Evolutionary conservation across 495 filamentous ascomycete genomes (phyloP), one percentile per base, ranked within the genome.

Genomic region (Rhizodiscina lignyota): DNA sequence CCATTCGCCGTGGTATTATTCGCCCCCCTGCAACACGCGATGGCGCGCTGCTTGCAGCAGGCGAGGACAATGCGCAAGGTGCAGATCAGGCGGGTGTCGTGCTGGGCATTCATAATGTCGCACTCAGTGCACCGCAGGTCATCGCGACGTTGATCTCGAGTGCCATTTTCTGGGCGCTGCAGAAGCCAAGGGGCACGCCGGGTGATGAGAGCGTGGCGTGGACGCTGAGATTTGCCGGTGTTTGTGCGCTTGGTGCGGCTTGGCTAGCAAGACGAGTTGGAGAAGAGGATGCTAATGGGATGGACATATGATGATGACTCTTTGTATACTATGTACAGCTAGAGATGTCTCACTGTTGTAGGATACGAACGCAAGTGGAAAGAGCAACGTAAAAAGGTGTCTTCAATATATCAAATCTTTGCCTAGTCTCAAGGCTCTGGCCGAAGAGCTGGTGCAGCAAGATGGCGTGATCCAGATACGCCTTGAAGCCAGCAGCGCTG

Each of bases 71-170:
- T n/a, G 45, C 26, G 10, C n/a, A n/a, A n/a, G n/a, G n/a, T n/a
- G 69, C 63, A 3, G 78, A 83, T 36, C 84, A 92, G 56, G 84
- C 85, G 1, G 85, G 85, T 11, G 79, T 93, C 17, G 75, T 94
- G 21, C 64, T 94, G 2, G 85, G 85, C 2, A 76, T 94, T 17
- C 85, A 94, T 58, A 94, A 94, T 52, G 83, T 94, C 54, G 77
- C 84, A 18, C 73, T 94, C 40, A 79, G 82, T 0, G 70, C 83
- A 16, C 85, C 85, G 11, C 85, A 94, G 53, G 80, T 92, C 35
- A 67, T 94, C 23, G 83, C 84, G 12, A 92, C 83, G 31, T 54
- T 94, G 20, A 68, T 74, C 3, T 82, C 77, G 40, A 83, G 75
- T 52, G 65, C 74, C 32, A 80, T 94, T 35, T 94, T 94, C 59